These are phyloP conservation scores for Citrus mangshanensis DNA, from an alignment of 345 rosid species.

Conservation along the genomic window DNA sequence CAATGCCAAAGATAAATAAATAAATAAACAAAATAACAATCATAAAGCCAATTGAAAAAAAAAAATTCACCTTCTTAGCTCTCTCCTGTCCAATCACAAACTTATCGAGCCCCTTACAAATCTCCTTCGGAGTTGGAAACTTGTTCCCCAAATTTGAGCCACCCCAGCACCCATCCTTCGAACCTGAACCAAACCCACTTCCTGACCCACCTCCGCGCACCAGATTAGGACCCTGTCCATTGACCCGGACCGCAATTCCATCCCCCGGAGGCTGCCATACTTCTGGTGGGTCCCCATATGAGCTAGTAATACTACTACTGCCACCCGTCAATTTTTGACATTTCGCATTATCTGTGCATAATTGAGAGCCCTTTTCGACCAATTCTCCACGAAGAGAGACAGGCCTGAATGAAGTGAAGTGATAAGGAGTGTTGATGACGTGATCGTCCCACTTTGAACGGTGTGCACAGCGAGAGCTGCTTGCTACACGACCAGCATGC, in stretches of 20 bases:
- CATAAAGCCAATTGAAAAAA: background rate
- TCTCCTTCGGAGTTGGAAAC: slow-evolving; percentile 96
- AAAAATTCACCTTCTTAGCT: slow-evolving; percentile 77
- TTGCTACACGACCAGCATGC: slow-evolving; percentile 46
- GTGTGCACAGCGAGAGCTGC: slow-evolving; percentile 31
- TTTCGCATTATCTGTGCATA: slow-evolving; percentile 31
- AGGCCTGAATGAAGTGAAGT: slow-evolving; percentile 56
- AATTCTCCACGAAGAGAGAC: slow-evolving; percentile 55
- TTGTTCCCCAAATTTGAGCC: slow-evolving; percentile 84
- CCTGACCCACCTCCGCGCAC: slow-evolving; percentile 36
- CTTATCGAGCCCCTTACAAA: slow-evolving; percentile 85
- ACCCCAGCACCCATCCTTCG: slow-evolving; percentile 85
- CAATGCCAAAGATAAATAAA: background rate
- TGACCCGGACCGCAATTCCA: slow-evolving; percentile 55
- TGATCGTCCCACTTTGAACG: slow-evolving; percentile 48
- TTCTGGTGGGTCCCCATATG: slow-evolving; percentile 94
- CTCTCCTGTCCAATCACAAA: slow-evolving; percentile 97
- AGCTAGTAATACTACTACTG: slow-evolving; percentile 32
- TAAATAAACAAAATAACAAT: background rate
- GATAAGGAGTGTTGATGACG: slow-evolving; percentile 37
- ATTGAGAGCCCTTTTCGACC: slow-evolving; percentile 40
- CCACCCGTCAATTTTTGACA: slow-evolving; percentile 9
- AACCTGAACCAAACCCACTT: slow-evolving; percentile 41
- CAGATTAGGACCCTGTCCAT: slow-evolving; percentile 33
- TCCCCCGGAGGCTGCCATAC: slow-evolving; percentile 98